Evolutionary conservation across 345 rosid genomes (phyloP).

Genomic region (Rhodamnia argentea): DNA sequence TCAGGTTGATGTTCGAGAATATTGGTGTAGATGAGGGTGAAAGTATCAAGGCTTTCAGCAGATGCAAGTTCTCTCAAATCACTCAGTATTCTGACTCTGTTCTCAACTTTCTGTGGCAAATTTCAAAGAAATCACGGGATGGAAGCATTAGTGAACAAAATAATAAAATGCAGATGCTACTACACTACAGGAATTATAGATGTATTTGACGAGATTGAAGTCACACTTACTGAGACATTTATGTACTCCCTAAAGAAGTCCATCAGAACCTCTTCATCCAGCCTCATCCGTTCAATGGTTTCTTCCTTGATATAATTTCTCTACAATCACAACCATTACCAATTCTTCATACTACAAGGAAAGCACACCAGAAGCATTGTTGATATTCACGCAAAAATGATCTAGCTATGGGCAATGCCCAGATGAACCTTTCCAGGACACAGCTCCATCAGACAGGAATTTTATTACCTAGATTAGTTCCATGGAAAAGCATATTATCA

Average conservation of each 20-base stretch:
- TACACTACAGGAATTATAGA: not conserved
- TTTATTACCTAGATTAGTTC: not conserved
- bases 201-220: not conserved
- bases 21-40: constrained; percentile 86
- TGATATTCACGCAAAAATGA: not conserved
- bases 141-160: constrained; percentile 4
- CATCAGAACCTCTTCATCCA: constrained; percentile 93
- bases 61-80: constrained; percentile 98
- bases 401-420: not conserved
- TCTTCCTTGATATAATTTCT: constrained; percentile 90
- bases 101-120: constrained; percentile 73
- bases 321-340: constrained; percentile 20
- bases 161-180: not conserved
- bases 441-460: not conserved
- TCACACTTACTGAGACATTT: constrained; percentile 61
- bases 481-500: not conserved
- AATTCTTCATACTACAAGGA: not conserved
- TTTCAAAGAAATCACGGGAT: not conserved
- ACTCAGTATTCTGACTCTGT: constrained; percentile 74
- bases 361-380: not conserved
- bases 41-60: constrained; percentile 92
- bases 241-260: constrained; percentile 96
- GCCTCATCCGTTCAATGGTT: constrained; percentile 92
- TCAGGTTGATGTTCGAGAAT: constrained; percentile 98
- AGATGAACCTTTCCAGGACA: not conserved